A percentile compares a stretch with the other conserved stretches of the same genome.
Evolutionary conservation across 2,329 filamentous ascomycete species (phyloP).

Genomic region (Lasiodiplodia theobromae): DNA sequence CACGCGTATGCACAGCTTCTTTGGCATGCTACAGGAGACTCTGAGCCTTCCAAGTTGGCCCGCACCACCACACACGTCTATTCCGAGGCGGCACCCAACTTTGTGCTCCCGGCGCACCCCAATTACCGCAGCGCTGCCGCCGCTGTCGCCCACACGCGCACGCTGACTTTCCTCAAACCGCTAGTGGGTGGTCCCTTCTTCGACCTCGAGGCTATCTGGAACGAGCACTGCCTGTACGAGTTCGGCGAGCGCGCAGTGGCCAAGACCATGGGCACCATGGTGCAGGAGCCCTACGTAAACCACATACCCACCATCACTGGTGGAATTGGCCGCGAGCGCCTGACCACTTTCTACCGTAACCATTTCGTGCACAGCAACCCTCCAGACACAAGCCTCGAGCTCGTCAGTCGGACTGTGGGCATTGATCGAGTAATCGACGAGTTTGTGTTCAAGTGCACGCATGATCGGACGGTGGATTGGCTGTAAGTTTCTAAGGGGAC

Average conservation of each 20-base stretch:
- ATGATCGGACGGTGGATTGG: constrained; percentile 41
- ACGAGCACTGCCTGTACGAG: constrained; percentile 76
- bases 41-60: too few species aligned
- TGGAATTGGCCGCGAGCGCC: constrained; percentile 68
- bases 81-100: constrained; percentile 35
- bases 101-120: constrained; percentile 59
- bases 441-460: constrained; percentile 42
- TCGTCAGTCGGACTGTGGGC: constrained; percentile 75
- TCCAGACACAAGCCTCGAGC: constrained; percentile 69
- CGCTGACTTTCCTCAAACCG: constrained; percentile 69
- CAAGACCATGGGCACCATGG: constrained; percentile 83
- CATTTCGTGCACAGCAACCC: constrained; percentile 81
- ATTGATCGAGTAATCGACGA: constrained; percentile 67
- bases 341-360: constrained; percentile 73
- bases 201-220: constrained; percentile 79
- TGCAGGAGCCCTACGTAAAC: constrained; percentile 79
- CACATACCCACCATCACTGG: constrained; percentile 75
- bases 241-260: constrained; percentile 73
- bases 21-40: constrained; percentile 1
- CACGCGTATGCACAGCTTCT: neutral
- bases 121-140: constrained; percentile 63
- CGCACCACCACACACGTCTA: constrained; percentile 14
- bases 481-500: constrained; percentile 37
- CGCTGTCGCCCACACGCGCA: constrained; percentile 70
- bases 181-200: constrained; percentile 70